phyloP scores from a whole-genome alignment of 73 alveolate genomes.

The Paramecium sexaurelia region DNA sequence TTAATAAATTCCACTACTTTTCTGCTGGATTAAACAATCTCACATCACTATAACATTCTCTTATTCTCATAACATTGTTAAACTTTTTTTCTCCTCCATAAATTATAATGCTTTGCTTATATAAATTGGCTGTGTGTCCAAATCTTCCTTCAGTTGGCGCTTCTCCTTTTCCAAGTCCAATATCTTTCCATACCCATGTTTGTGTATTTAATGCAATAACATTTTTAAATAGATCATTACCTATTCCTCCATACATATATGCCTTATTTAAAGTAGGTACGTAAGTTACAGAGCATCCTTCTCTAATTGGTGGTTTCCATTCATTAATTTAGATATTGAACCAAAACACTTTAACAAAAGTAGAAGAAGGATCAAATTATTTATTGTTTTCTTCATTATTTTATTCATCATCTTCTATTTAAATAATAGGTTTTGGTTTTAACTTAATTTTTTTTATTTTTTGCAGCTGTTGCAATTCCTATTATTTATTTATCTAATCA shows the following conservation, averaged over 20 bases:
- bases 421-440: not conserved
- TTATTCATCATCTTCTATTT: not conserved
- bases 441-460: not conserved
- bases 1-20: slow-evolving; percentile 18
- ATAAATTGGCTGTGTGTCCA: slow-evolving; percentile 61
- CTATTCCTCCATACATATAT: slow-evolving; percentile 68
- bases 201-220: slow-evolving; percentile 5
- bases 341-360: slow-evolving; percentile 60
- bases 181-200: slow-evolving; percentile 65
- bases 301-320: slow-evolving; percentile 67
- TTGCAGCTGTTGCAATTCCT: not conserved
- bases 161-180: slow-evolving; percentile 50
- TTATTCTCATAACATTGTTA: slow-evolving; percentile 46
- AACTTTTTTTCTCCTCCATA: slow-evolving; percentile 68
- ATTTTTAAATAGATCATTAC: slow-evolving; percentile 63
- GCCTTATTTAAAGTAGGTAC: not conserved
- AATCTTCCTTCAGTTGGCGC: slow-evolving; percentile 61
- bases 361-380: not conserved
- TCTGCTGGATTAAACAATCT: slow-evolving; percentile 1
- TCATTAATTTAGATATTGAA: slow-evolving; percentile 35
- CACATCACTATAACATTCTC: slow-evolving; percentile 67
- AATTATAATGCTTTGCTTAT: slow-evolving; percentile 11
- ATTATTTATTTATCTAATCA: not conserved
- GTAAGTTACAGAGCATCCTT: slow-evolving; percentile 60
- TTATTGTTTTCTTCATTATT: not conserved